Evolutionary conservation across 2,329 filamentous ascomycete genomes (phyloP), one percentile per base, ranked within the genome.

Genomic region (Talaromyces sp.): DNA sequence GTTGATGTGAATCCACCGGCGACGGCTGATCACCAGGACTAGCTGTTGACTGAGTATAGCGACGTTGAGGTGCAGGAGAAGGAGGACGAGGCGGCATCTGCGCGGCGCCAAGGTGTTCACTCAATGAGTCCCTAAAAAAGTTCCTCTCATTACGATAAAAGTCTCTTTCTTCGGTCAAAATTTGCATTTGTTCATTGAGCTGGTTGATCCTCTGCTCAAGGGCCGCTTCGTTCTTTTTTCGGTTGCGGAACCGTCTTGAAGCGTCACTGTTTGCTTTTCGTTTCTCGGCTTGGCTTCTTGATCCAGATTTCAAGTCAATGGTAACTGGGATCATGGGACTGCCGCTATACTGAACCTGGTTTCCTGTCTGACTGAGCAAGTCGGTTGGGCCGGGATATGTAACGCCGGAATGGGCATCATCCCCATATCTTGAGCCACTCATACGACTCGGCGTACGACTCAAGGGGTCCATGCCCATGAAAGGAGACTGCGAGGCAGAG

Each of bases 181-280:
- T 62, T 13, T 70, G 76, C n/a, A 79, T 70, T 45, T 79, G 73
- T 22, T 79, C 74, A 35, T 63, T 70, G 60, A 78, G 74, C 13
- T 73, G 70, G 9, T 69, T 70, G 27, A 80, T 71, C 16, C 74
- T 76, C 66, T 78, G 74, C 65, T 77, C 74, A 64, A 79, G 73
- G 65, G 78, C 76, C 66, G 74, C 69, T 62, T 80, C 78, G 24
- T 75, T 77, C 49, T 77, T 74, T 65, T 80, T 80, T 33, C 78
- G 74, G 49, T 79, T 76, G 41, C 78, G 76, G 66, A 80, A 80
- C 24, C 78, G 69, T 56, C 76, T 71, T 2, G 78, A 80, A 1
- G 78, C 78, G 61, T 77, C 74, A 60, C 78, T 80, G 69, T 80
- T 80, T 3, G 78, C 78, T 66, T 76, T 77, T 9, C 78, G 74